Base-by-base conservation (phyloP, 2,329 filamentous ascomycete species). In the Sporothrix mexicana region DNA sequence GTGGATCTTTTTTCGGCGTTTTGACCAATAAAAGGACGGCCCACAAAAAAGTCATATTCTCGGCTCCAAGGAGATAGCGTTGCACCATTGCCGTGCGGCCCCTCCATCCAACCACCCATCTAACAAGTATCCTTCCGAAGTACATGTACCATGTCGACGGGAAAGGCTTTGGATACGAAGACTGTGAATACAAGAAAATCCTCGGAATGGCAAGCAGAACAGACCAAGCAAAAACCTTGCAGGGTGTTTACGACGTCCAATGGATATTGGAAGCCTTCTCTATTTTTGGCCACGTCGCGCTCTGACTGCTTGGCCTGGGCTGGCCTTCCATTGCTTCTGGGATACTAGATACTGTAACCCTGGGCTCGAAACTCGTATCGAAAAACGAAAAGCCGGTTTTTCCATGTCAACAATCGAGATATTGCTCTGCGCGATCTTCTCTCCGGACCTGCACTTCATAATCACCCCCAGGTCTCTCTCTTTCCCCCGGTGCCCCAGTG, bases 401-500 rank as follows among this genome's bases (percentile, higher is more conserved):
- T 66, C 4, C 61, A 66, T 47, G 13, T 66, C 61, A 45, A 66
- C n/a, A 64, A 47, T 66, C 41, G 61, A 66, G 3, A 66, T 66
- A 45, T 64, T 64, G 59, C 41, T 64, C 36, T 64, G 41, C 59
- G n/a, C n/a, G 59, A 64, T 64, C 59, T 64, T 64, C 59, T 23
- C 17, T 45, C 17, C 8, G 4, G 10, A 4, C 36, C 36, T 64
- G 61, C 61, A 66, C 41, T 2, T 66, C 61, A 12, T 43, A 66
- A 66, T 66, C 61, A 66, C 9, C 17, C 41, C 61, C 61, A 36
- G 30, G 20, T 25, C 20, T 45, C 47, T 62, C 41, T 17, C 17
- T 6, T 13, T 51, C 12, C 2, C 13, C 12, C 51, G 51, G n/a
- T 36, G 30, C 30, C 30, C 30, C 30, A 36, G 30, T 36, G 7